phyloP scores from a whole-genome alignment of 2,329 filamentous ascomycete genomes.

The Clonostachys chloroleuca region DNA sequence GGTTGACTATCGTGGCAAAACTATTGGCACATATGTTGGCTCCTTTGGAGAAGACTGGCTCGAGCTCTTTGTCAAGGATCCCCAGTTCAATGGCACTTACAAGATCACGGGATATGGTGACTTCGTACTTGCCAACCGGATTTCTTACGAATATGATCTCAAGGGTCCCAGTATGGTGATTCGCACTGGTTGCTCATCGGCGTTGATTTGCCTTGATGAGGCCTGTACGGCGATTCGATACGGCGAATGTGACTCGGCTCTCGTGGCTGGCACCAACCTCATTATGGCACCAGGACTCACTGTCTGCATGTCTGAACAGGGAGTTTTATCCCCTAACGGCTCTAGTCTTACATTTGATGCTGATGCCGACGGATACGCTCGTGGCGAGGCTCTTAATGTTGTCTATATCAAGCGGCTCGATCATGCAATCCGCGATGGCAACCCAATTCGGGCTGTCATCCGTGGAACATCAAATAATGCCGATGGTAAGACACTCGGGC shows the following conservation, averaged over 20 bases:
- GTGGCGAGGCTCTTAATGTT: conserved; percentile 35
- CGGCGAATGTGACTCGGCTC: background rate
- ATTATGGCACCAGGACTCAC: background rate
- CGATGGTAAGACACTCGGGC: conserved; percentile 32
- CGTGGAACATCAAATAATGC: conserved; percentile 20
- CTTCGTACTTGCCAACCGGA: background rate
- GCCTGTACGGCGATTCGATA: background rate
- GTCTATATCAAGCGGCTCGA: conserved; percentile 35
- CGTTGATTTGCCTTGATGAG: background rate
- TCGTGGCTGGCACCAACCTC: conserved; percentile 1
- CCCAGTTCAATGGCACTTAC: conserved; percentile 7
- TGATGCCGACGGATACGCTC: conserved; percentile 37
- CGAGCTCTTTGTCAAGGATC: conserved; percentile 15
- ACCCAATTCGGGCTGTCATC: conserved; percentile 30
- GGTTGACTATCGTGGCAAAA: conserved; percentile 12
- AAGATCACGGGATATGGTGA: conserved; percentile 6
- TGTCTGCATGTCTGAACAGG: conserved; percentile 11
- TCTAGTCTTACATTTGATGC: conserved; percentile 25
- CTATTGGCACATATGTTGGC: conserved; percentile 25
- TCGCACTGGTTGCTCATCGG: conserved; percentile 2
- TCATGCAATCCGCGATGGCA: conserved; percentile 35
- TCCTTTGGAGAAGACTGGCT: conserved; percentile 23
- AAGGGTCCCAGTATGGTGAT: conserved; percentile 1
- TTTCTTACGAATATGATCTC: background rate
- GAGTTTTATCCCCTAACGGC: conserved; percentile 16